Evolutionary conservation across 1,139 yeast genomes (phyloP), one percentile per base, ranked within the genome.

Genomic region (Scheffersomyces quercinus): DNA sequence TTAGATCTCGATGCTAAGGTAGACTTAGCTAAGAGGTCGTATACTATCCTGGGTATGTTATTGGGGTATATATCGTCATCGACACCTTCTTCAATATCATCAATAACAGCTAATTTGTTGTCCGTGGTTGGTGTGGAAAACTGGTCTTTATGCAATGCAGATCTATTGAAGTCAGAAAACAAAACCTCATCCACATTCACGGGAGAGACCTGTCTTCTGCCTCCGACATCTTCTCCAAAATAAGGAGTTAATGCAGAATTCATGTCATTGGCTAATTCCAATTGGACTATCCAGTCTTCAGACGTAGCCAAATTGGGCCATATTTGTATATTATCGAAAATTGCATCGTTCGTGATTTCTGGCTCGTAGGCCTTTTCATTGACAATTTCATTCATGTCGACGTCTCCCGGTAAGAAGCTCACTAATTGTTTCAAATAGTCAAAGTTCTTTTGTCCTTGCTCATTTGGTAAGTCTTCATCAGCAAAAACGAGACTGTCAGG

Each of bases 321-420:
- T 8, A 56, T 58, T 46, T 61, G 67, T 36, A 73, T 64, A 4
- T 45, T 52, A 38, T 68, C 64, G 50, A 73, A 73, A 0, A 58
- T 58, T 5, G 55, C 52, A 5, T 64, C 73, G 43, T 66, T 63
- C 1, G 59, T 47, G 15, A 74, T 59, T 62, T 67, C 83, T 0
- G 93, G 93, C 60, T 86, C 95, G 54, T 79, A 85, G 1, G 82
- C 85, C 54, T 82, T 84, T 50, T 83, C 87, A 40, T 77, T 72
- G 7, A 82, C 73, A 12, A 82, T 68, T 10, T 71, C 73, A 41
- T 62, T 56, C 54, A 76, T 54, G 38, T 68, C 62, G 11, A 64
- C 54, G 32, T 64, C 65, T 11, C 62, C 56, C 10, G 68, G 75
- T 37, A 57, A 61, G 1, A 60, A 56, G 38, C 62, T 62, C 6